Conservation (phyloP, 2,329 filamentous ascomycete genomes). For the Paraphaeosphaeria sporulosa region DNA sequence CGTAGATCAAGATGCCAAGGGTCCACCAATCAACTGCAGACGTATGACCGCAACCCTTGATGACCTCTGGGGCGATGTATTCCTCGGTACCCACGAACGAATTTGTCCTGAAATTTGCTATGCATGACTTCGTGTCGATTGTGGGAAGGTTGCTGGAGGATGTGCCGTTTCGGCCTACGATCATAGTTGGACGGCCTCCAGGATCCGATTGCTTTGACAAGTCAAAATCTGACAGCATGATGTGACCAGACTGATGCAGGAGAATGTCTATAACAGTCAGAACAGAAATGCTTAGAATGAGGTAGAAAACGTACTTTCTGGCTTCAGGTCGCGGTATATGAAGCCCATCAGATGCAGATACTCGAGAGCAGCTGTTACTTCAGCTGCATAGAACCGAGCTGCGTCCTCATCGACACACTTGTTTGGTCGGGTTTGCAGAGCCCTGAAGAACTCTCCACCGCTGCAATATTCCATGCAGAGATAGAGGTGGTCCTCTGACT, state of each 20-base stretch:
- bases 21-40: conserved; percentile 99
- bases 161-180: conserved; percentile 82
- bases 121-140: conserved; percentile 99
- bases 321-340: conserved; percentile 97
- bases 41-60: conserved; percentile 97
- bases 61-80: conserved; percentile 98
- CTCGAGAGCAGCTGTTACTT: conserved; percentile 94
- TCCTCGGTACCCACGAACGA: conserved; percentile 99
- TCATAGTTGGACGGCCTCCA: conserved; percentile 97
- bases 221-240: conserved; percentile 99
- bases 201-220: conserved; percentile 96
- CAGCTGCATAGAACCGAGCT: conserved; percentile 94
- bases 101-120: conserved; percentile 97
- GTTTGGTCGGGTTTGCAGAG: conserved; percentile 92
- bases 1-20: conserved; percentile 93
- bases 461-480: conserved; percentile 99
- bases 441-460: conserved; percentile 97
- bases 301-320: conserved; percentile 75
- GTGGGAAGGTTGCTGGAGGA: conserved; percentile 87
- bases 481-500: conserved; percentile 97
- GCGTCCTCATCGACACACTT: conserved; percentile 98
- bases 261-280: conserved; percentile 78
- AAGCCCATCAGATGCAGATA: conserved; percentile 99
- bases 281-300: conserved; percentile 12
- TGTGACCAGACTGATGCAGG: conserved; percentile 98